Conservation (phyloP, 352 stramenopile species). For the Globisporangium ultimum region DNA sequence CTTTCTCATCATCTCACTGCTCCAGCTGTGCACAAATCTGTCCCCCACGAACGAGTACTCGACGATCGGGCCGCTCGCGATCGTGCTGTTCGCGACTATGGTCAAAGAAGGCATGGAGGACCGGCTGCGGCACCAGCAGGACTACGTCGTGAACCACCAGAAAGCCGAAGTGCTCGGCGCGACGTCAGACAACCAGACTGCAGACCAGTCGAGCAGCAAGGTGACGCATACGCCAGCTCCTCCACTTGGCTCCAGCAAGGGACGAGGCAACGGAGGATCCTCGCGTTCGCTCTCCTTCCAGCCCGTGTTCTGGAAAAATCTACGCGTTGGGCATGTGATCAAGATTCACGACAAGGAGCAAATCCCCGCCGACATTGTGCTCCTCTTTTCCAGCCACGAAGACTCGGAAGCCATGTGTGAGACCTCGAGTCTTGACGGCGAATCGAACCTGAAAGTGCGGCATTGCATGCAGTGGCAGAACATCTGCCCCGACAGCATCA, state of each 20-base stretch:
- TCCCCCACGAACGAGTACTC: constrained; percentile 88
- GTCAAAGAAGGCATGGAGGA: constrained; percentile 86
- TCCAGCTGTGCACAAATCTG: constrained; percentile 90
- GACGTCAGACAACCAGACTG: constrained; percentile 12
- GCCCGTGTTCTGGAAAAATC: constrained; percentile 72
- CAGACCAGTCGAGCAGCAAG: constrained; percentile 14
- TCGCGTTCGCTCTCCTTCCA: constrained; percentile 42
- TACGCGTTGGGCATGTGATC: constrained; percentile 87
- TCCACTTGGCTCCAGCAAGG: not conserved
- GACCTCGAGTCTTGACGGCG: constrained; percentile 78
- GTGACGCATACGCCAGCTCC: constrained; percentile 6
- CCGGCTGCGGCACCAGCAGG: constrained; percentile 61
- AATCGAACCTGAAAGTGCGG: constrained; percentile 81
- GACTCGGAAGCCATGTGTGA: constrained; percentile 74
- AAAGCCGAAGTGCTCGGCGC: constrained; percentile 45
- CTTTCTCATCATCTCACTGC: constrained; percentile 93
- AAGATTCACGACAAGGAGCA: constrained; percentile 86
- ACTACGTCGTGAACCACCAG: constrained; percentile 69
- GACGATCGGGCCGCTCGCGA: constrained; percentile 72
- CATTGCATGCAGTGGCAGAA: constrained; percentile 61
- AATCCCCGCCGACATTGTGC: constrained; percentile 90
- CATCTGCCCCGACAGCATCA: constrained; percentile 25
- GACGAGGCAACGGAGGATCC: not conserved
- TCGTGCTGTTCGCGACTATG: constrained; percentile 82
- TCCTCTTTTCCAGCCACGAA: constrained; percentile 83